Conservation (phyloP, 441 rosid genomes). For the Erysimum cheiri region DNA sequence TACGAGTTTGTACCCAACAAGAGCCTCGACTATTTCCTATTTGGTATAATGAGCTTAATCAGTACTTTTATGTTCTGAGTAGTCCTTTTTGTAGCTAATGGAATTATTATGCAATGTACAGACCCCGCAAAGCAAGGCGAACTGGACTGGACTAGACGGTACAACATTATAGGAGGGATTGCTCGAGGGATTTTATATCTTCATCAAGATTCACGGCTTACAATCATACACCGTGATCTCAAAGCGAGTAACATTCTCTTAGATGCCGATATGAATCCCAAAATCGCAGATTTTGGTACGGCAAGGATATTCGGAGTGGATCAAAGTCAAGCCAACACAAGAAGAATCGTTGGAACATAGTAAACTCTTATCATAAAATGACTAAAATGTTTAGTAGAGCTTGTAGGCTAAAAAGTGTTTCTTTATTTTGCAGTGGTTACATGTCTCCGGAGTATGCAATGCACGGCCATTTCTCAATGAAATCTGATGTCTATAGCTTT, state of each 20-base stretch:
- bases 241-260: constrained; percentile 33
- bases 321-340: constrained; percentile 47
- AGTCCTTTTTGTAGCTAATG: neutral
- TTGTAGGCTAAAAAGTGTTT: neutral
- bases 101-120: constrained; percentile 5
- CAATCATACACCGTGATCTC: constrained; percentile 40
- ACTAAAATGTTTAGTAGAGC: neutral
- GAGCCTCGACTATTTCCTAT: constrained; percentile 51
- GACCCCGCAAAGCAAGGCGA: constrained; percentile 44
- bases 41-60: constrained; percentile 36
- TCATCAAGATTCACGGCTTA: constrained; percentile 52
- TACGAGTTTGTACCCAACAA: constrained; percentile 54
- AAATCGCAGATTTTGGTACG: constrained; percentile 34
- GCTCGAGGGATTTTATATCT: constrained; percentile 59
- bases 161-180: constrained; percentile 48
- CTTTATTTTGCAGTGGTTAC: constrained; percentile 5
- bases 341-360: constrained; percentile 54
- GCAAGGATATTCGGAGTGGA: constrained; percentile 34
- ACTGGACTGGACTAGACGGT: constrained; percentile 47
- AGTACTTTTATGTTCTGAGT: neutral
- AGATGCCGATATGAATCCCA: constrained; percentile 25
- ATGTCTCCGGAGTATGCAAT: constrained; percentile 41
- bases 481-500: constrained; percentile 49
- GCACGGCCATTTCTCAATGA: constrained; percentile 41
- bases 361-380: constrained; percentile 3